Evolutionary conservation across 768 basidiomycete genomes (phyloP).

Genomic region (Neoboletus subvelutipes): DNA sequence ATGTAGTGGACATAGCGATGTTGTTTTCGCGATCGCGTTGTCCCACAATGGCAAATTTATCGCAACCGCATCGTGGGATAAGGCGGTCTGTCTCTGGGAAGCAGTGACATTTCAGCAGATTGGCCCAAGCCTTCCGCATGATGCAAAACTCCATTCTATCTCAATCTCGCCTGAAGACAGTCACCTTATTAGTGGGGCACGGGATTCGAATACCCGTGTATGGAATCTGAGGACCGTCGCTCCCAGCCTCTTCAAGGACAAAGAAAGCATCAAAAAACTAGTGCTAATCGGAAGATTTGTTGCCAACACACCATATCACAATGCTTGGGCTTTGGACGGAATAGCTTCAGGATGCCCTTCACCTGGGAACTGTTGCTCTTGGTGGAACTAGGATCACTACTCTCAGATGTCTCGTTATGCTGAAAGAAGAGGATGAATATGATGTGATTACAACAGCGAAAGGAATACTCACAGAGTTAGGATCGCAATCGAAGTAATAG

Average conservation of each 20-base stretch:
- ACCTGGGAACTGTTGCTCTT: no score
- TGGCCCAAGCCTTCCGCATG: conserved; percentile 17
- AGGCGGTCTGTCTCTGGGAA: conserved; percentile 31
- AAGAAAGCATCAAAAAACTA: no score
- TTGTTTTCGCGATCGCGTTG: conserved; percentile 19
- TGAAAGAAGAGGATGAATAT: no score
- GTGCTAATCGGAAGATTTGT: no score
- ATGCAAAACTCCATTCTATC: conserved; percentile 7
- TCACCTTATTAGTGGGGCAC: conserved; percentile 17
- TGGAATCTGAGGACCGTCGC: conserved; percentile 16
- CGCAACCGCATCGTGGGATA: conserved; percentile 30
- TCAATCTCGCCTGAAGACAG: conserved; percentile 17
- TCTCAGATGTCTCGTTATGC: no score
- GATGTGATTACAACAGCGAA: no score
- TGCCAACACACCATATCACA: no score
- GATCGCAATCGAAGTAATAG: conserved; percentile 30
- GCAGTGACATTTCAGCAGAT: conserved; percentile 15
- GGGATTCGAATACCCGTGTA: conserved; percentile 13
- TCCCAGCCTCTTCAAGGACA: conserved; percentile 15
- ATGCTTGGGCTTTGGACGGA: no score
- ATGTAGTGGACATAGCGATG: conserved; percentile 18
- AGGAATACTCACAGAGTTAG: no score
- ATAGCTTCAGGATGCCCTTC: no score
- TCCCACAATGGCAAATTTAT: conserved; percentile 22
- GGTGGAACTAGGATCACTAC: no score